Evolutionary conservation across 768 basidiomycete species (phyloP), one percentile per base, ranked within the genome.

Genomic region (Termitomyces sp.): DNA sequence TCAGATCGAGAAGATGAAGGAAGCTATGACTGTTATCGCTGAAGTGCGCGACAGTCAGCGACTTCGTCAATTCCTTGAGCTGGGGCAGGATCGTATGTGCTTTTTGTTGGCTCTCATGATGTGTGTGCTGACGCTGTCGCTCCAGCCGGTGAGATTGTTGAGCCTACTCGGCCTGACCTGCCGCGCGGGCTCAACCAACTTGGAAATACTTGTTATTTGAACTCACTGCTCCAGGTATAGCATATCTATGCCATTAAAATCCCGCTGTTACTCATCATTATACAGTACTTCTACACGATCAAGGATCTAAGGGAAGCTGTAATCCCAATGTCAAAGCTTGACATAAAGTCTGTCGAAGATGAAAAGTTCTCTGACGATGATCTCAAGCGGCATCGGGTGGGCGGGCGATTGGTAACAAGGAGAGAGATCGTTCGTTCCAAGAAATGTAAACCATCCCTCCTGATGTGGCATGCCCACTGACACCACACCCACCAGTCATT

Each of bases 221-320:
- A 93, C 69, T 94, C 89, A 42, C 77, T 91, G 59, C 76, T 91
- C 17, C 91, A 87, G 78, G 90, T 86, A 67, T 36, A 70, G 64
- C 25, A 11, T 43, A 42, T 48, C 11, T 34, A 34, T 36, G 14
- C 29, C 29, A 51, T 46, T 38, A 45, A 46, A 53, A n/a, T 45
- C 55, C 25, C 37, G n/a, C 29, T 45, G 20, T 50, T 45, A 31
- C 17, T 49, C 29, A 53, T 8, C 62, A 52, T 48, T 37, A 17
- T 60, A 53, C 70, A 96, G 89, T 97, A 96, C 72, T 96, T 97
- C 71, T 96, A 94, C 72, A 96, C 94, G n/a, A 94, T 97, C 73
- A 90, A 85, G 69, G 92, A 95, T 40, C 83, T 97, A 32, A 83
- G 95, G 37, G 86, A 88, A 20, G 87, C 90, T 6, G 86, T 96